Percentiles rank a stretch among this genome's conserved stretches.
phyloP scores from a whole-genome alignment of 768 basidiomycete genomes.

The Lactarius psammicola region DNA sequence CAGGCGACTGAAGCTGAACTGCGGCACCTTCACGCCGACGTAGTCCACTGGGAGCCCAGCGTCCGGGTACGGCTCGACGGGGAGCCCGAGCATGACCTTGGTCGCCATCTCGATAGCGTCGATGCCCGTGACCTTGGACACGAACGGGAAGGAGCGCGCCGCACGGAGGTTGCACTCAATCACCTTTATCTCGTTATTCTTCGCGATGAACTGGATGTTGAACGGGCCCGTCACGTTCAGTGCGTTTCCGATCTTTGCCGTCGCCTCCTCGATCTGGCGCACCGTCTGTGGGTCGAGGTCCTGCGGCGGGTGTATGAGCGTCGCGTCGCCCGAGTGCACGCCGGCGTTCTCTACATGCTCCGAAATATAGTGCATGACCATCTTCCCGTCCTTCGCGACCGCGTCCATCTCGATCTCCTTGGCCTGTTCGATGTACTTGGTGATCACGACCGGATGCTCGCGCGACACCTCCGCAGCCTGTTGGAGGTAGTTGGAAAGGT shows the following conservation, averaged over 20 bases:
- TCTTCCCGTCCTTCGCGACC: conserved; percentile 93
- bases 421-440: conserved; percentile 98
- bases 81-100: conserved; percentile 93
- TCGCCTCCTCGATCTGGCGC: conserved; percentile 93
- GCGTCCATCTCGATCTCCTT: conserved; percentile 99
- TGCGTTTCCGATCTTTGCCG: conserved; percentile 95
- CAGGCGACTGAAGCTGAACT: conserved; percentile 96
- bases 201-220: conserved; percentile 99
- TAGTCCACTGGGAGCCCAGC: conserved; percentile 85
- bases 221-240: conserved; percentile 97
- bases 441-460: conserved; percentile 96
- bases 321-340: conserved; percentile 98
- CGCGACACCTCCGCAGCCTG: conserved; percentile 96
- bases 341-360: conserved; percentile 99
- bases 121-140: conserved; percentile 96
- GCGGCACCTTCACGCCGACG: conserved; percentile 99
- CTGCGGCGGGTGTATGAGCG: conserved; percentile 96
- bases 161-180: conserved; percentile 99
- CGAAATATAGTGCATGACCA: conserved; percentile 99
- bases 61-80: conserved; percentile 89
- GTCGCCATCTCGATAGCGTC: conserved; percentile 99
- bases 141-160: conserved; percentile 97
- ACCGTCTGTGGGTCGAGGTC: conserved; percentile 97
- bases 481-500: conserved; percentile 86
- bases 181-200: conserved; percentile 99